phyloP scores from a whole-genome alignment of 2,329 filamentous ascomycete species.

The Sphaceloma murrayae region DNA sequence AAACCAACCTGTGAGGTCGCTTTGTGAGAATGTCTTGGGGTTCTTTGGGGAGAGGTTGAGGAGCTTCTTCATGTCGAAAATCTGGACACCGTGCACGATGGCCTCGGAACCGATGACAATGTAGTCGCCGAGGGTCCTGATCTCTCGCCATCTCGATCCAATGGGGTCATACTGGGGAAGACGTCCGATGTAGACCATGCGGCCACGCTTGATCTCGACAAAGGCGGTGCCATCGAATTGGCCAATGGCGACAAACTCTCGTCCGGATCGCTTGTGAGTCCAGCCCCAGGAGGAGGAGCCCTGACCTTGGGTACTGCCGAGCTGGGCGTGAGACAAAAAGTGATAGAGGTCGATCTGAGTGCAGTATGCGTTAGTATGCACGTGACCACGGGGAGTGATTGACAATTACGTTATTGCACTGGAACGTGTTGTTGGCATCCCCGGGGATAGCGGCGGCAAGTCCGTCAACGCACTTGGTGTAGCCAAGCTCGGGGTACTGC shows the following conservation, averaged over 20 bases:
- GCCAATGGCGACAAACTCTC: slow-evolving; percentile 47
- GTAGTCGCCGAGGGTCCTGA: slow-evolving; percentile 37
- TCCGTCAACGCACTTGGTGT: slow-evolving; percentile 36
- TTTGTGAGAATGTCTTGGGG: slow-evolving; percentile 35
- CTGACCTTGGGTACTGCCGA: slow-evolving; percentile 40
- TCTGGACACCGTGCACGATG: slow-evolving; percentile 47
- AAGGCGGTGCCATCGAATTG: slow-evolving; percentile 48
- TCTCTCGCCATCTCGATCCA: slow-evolving; percentile 45
- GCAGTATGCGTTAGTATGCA: not conserved
- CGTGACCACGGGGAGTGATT: not conserved
- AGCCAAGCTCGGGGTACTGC: slow-evolving; percentile 33
- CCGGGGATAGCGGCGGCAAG: slow-evolving; percentile 38
- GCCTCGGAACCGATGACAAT: slow-evolving; percentile 40
- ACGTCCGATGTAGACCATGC: slow-evolving; percentile 45
- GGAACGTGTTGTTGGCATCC: slow-evolving; percentile 41
- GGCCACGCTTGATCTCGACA: slow-evolving; percentile 44
- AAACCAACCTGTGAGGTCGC: slow-evolving; percentile 37
- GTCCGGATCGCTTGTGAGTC: slow-evolving; percentile 43
- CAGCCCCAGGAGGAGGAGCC: slow-evolving; percentile 46
- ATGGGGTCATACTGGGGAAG: slow-evolving; percentile 40
- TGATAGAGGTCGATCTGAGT: slow-evolving; percentile 45
- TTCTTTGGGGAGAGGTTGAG: slow-evolving; percentile 35
- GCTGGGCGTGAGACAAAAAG: slow-evolving; percentile 45
- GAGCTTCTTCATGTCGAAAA: slow-evolving; percentile 54
- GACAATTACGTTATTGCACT: slow-evolving; percentile 34